Percentiles rank a stretch among this genome's conserved stretches.
phyloP scores from a whole-genome alignment of 176 grass and related monocot genomes.

The Pontederia crassipes region DNA sequence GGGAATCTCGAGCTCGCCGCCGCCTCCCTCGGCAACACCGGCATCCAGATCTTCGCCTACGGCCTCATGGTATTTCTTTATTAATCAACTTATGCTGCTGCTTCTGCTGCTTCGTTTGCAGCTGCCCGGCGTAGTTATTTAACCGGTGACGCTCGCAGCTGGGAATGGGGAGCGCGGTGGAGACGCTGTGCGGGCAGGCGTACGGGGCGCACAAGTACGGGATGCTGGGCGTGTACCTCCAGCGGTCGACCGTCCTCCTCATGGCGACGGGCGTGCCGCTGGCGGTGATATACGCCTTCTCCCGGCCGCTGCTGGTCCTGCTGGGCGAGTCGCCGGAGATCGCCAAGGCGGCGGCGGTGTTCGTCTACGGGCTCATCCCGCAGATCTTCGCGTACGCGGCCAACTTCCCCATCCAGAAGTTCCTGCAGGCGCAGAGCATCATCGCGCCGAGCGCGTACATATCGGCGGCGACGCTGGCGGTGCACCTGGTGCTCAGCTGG shows the following conservation, averaged over 20 bases:
- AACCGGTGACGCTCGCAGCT: not conserved
- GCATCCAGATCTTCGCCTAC: not conserved
- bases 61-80: not conserved
- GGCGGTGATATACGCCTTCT: constrained; percentile 24
- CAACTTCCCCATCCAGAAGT: constrained; percentile 35
- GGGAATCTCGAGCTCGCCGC: constrained; percentile 1
- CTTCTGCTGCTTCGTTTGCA: too few species aligned
- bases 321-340: constrained; percentile 29
- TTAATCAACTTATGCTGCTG: too few species aligned
- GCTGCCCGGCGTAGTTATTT: too few species aligned
- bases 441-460: constrained; percentile 6
- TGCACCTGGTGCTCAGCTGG: constrained; percentile 2
- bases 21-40: not conserved
- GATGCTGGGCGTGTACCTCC: constrained; percentile 25
- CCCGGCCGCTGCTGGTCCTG: constrained; percentile 21
- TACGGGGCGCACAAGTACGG: constrained; percentile 25
- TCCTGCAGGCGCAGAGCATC: constrained; percentile 23
- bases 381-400: constrained; percentile 30
- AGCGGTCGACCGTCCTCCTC: constrained; percentile 14
- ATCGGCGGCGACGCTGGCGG: constrained; percentile 4
- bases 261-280: constrained; percentile 25
- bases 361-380: constrained; percentile 28
- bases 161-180: constrained; percentile 33
- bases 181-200: constrained; percentile 33
- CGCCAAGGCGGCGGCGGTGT: constrained; percentile 19